These are phyloP conservation scores for Cryptosporidium parvum DNA, from an alignment of 169 alveolate genomes.

Conservation along the genomic window DNA sequence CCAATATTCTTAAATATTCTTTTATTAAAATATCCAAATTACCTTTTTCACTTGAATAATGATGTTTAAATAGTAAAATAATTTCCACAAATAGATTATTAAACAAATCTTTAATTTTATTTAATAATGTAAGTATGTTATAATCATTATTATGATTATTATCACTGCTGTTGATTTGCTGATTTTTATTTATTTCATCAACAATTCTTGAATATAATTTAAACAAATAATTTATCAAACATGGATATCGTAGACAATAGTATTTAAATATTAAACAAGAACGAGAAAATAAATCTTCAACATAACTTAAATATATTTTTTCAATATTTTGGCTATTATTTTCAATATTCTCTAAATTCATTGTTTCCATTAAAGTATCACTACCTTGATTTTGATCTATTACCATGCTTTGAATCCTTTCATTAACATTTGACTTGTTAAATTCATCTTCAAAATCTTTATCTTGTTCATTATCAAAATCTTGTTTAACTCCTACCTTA, in stretches of 20 bases:
- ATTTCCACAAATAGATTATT: conserved; percentile 18
- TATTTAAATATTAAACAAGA: conserved; percentile 25
- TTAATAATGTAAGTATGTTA: not conserved
- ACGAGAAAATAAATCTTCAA: conserved; percentile 16
- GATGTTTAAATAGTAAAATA: conserved; percentile 15
- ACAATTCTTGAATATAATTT: not conserved
- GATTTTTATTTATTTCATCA: not conserved
- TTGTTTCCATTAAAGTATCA: not conserved
- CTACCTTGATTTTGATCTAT: conserved; percentile 4
- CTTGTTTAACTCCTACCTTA: not conserved
- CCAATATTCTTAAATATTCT: conserved; percentile 28
- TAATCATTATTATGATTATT: not conserved
- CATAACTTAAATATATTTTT: not conserved
- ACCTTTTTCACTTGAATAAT: conserved; percentile 23
- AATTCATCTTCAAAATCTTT: not conserved
- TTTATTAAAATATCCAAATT: conserved; percentile 18
- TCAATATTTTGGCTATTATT: not conserved
- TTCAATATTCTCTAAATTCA: not conserved
- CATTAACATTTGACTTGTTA: not conserved
- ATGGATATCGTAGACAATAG: conserved; percentile 30
- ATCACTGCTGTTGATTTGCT: not conserved
- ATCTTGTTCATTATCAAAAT: not conserved
- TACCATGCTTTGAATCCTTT: not conserved
- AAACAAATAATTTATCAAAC: conserved; percentile 12
- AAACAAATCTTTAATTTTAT: conserved; percentile 21